A percentile compares a stretch with the other conserved stretches of the same genome.
phyloP scores from a whole-genome alignment of 2,329 filamentous ascomycete genomes.

The Thelonectria blattea region DNA sequence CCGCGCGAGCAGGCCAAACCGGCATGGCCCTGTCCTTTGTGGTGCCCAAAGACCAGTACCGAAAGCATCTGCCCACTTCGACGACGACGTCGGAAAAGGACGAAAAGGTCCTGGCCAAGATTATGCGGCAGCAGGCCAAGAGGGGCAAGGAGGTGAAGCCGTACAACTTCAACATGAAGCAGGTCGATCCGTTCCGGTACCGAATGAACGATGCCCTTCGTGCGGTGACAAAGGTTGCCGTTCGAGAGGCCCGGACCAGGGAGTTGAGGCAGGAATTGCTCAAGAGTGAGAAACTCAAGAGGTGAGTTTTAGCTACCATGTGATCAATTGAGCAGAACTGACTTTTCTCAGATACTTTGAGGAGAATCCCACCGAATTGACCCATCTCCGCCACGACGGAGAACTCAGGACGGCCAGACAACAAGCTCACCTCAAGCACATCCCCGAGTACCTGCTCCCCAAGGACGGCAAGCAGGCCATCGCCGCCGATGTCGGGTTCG shows the following conservation, averaged over 20 bases:
- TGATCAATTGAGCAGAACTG: neutral
- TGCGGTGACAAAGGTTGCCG: constrained; percentile 85
- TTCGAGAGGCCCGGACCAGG: constrained; percentile 86
- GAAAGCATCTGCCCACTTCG: constrained; percentile 88
- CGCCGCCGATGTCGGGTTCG: constrained; percentile 75
- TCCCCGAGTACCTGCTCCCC: constrained; percentile 93
- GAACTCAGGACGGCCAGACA: constrained; percentile 83
- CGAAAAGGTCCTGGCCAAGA: constrained; percentile 81
- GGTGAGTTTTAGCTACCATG: constrained; percentile 46
- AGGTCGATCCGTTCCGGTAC: constrained; percentile 93
- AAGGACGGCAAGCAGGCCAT: constrained; percentile 73
- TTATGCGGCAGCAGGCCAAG: constrained; percentile 79
- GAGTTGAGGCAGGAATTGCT: constrained; percentile 89
- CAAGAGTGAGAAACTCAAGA: constrained; percentile 91
- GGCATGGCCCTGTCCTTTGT: constrained; percentile 98
- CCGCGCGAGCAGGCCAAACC: constrained; percentile 85
- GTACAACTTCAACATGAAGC: constrained; percentile 93
- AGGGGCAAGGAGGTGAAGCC: constrained; percentile 82
- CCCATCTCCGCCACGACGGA: constrained; percentile 86
- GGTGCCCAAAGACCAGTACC: constrained; percentile 78
- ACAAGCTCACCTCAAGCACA: constrained; percentile 89
- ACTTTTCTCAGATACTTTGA: constrained; percentile 75
- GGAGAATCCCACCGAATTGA: constrained; percentile 90
- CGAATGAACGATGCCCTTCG: constrained; percentile 91
- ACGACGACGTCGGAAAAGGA: constrained; percentile 79